These are phyloP conservation scores for Talaromyces atroroseus DNA, from an alignment of 2,329 filamentous ascomycete genomes.

Conservation along the genomic window DNA sequence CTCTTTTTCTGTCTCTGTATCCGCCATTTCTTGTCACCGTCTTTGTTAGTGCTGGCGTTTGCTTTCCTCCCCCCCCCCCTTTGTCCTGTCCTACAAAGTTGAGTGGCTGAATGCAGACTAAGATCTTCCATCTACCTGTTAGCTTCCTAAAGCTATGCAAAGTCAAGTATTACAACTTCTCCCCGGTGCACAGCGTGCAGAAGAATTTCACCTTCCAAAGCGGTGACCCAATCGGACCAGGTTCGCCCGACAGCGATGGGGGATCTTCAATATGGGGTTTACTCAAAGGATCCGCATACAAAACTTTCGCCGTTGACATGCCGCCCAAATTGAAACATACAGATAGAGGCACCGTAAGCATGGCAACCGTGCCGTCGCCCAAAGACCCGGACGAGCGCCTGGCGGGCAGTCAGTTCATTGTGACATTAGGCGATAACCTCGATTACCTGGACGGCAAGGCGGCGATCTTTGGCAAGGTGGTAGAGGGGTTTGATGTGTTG, in stretches of 20 bases:
- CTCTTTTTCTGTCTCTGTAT: background rate
- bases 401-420: constrained; percentile 86
- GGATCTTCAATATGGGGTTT: constrained; percentile 90
- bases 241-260: constrained; percentile 79
- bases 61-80: no score
- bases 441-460: constrained; percentile 89
- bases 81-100: constrained; percentile 23
- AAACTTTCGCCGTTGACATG: constrained; percentile 78
- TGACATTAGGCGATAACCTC: constrained; percentile 82
- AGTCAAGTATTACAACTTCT: constrained; percentile 98
- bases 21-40: background rate
- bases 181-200: constrained; percentile 84
- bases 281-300: constrained; percentile 62
- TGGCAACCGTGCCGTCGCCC: constrained; percentile 80
- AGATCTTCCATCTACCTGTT: constrained; percentile 39
- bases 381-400: constrained; percentile 74
- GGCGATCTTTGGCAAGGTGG: constrained; percentile 91
- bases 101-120: constrained; percentile 53
- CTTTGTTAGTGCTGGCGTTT: constrained; percentile 5
- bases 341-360: constrained; percentile 88
- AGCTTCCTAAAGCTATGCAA: constrained; percentile 99
- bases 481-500: constrained; percentile 88
- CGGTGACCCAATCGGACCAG: constrained; percentile 85
- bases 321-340: constrained; percentile 81
- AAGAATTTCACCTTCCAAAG: constrained; percentile 96